These are phyloP conservation scores for Carex pumila DNA, from an alignment of 176 grass and related monocot genomes.

Conservation along the genomic window DNA sequence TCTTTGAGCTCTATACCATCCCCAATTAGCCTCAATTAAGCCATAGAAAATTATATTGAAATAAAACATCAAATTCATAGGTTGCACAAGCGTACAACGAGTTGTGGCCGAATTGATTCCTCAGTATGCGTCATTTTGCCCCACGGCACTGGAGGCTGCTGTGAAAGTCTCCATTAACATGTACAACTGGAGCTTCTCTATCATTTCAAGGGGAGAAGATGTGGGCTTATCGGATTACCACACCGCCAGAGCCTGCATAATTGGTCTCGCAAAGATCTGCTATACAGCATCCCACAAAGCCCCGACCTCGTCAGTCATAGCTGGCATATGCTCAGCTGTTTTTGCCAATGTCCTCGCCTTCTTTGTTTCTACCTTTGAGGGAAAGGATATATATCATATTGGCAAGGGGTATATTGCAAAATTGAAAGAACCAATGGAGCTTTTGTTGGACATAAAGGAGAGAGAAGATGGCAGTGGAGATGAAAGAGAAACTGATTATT, in stretches of 20 bases:
- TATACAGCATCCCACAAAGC: conserved; percentile 64
- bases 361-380: conserved; percentile 81
- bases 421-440: conserved; percentile 45
- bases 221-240: conserved; percentile 40
- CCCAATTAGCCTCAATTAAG: not conserved
- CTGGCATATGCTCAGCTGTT: conserved; percentile 68
- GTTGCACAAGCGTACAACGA: conserved; percentile 60
- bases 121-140: conserved; percentile 72
- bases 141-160: conserved; percentile 82
- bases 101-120: conserved; percentile 81
- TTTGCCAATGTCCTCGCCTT: conserved; percentile 62
- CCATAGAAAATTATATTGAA: not conserved
- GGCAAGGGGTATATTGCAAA: conserved; percentile 34
- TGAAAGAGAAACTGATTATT: conserved; percentile 27
- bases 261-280: conserved; percentile 85
- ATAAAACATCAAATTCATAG: conserved; percentile 23
- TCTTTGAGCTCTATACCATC: not conserved
- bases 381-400: conserved; percentile 70
- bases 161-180: conserved; percentile 85
- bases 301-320: conserved; percentile 67
- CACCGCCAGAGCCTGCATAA: conserved; percentile 63
- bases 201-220: conserved; percentile 53
- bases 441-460: conserved; percentile 54
- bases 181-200: conserved; percentile 67
- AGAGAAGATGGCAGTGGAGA: conserved; percentile 10